Evolutionary conservation across 148 eudicot species (phyloP), one percentile per base, ranked within the genome.

Genomic region (Amaranthus hypochondriacus): DNA sequence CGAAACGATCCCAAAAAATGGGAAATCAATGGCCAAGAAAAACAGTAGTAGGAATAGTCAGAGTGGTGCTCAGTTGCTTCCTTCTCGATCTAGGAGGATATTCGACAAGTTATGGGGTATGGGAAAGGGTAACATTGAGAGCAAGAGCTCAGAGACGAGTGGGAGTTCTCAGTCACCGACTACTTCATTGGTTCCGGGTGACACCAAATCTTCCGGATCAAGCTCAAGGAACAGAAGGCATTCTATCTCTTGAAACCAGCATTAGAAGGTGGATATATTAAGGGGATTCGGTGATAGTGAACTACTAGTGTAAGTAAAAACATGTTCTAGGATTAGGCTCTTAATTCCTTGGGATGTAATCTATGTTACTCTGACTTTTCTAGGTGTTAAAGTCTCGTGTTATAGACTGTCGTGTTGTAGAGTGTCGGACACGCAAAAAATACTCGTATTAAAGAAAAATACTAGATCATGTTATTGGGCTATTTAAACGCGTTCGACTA

Each of bases 51-150:
- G 56, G 46, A 86, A 76, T 67, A 75, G 85, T 62, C 83, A 83
- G 47, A 83, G 89, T 67, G 90, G 80, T 11, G 75, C 86, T 3
- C 93, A 89, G 83, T 69, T 92, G 82, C 77, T 90, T 58, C 97
- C 91, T 44, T 92, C 97, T 52, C 88, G 93, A 28, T 92, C 96
- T 3, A 82, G 89, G 86, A 89, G 92, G 61, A 92, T 92, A 21
- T 87, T 92, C 7, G 96, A 89, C 28, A 90, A 81, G 88, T 46
- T 90, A 71, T 90, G 92, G 97, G 84, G 76, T 21, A 72, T 84
- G n/a, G 84, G 92, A 43, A 90, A 84, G 77, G 91, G 89, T 56
- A 72, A 79, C 12, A 83, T 83, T 4, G 93, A 90, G 83, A 87
- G 86, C 74, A 87, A 79, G 87, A 92, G 96, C 76, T 87, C 97